Percentiles rank a stretch among this genome's conserved stretches.
These are phyloP conservation scores for Heliocybe sulcata DNA, from an alignment of 1,284 basidiomycete genomes.

Conservation along the genomic window DNA sequence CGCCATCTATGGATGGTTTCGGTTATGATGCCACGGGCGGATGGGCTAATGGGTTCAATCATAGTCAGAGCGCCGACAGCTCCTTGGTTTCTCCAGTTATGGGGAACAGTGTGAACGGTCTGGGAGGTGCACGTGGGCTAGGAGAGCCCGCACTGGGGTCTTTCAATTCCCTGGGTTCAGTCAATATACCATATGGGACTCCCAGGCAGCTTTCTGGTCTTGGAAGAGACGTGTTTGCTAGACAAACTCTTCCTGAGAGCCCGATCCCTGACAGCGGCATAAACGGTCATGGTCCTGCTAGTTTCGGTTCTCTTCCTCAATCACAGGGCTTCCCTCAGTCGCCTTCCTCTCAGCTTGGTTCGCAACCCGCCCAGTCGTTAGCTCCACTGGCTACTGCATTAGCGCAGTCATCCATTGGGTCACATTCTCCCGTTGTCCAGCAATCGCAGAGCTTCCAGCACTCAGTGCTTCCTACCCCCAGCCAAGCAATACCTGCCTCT, in stretches of 20 bases:
- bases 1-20: conserved; percentile 34
- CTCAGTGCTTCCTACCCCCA: neutral
- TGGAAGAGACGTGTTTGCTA: neutral
- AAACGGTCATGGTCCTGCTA: conserved; percentile 13
- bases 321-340: conserved; percentile 20
- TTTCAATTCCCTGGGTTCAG: neutral
- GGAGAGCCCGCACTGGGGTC: neutral
- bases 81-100: neutral
- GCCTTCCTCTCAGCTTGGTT: conserved; percentile 19
- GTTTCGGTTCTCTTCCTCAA: conserved; percentile 16
- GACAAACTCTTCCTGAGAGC: conserved; percentile 4
- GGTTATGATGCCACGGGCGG: conserved; percentile 27
- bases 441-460: neutral
- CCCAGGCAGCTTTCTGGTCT: neutral
- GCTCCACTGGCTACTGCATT: conserved; percentile 6
- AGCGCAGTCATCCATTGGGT: conserved; percentile 11
- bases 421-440: neutral
- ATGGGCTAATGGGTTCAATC: neutral
- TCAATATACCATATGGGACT: neutral
- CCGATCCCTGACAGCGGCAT: conserved; percentile 1
- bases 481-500: conserved; percentile 1
- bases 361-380: conserved; percentile 16
- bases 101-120: neutral
- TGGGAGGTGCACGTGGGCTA: neutral
- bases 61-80: neutral